phyloP scores from a whole-genome alignment of 352 stramenopile genomes.

The Globisporangium middletonii region DNA sequence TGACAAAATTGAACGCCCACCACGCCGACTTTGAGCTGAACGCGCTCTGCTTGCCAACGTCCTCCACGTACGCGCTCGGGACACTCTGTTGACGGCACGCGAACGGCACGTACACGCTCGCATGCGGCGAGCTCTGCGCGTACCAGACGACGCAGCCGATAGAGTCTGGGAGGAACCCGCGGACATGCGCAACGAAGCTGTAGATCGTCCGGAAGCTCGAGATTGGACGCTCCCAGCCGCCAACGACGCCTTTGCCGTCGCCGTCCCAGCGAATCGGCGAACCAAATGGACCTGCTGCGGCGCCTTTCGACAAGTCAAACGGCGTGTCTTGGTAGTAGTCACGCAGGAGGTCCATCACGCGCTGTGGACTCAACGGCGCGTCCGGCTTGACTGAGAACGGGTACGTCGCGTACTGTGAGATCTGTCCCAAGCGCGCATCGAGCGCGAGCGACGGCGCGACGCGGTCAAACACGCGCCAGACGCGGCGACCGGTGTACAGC shows the following conservation, averaged over 20 bases:
- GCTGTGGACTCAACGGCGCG: slow-evolving; percentile 33
- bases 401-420: slow-evolving; percentile 73
- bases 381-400: slow-evolving; percentile 89
- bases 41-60: slow-evolving; percentile 41
- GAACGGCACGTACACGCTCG: slow-evolving; percentile 53
- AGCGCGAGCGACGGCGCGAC: slow-evolving; percentile 74
- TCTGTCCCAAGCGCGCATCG: slow-evolving; percentile 47
- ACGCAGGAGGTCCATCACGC: slow-evolving; percentile 68
- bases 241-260: slow-evolving; percentile 27
- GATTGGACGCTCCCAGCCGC: slow-evolving; percentile 81
- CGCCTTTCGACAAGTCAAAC: slow-evolving; percentile 71
- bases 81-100: slow-evolving; percentile 30
- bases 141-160: slow-evolving; percentile 49
- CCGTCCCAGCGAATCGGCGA: slow-evolving; percentile 75
- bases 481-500: slow-evolving; percentile 72
- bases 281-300: slow-evolving; percentile 82
- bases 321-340: slow-evolving; percentile 84
- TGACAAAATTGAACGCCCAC: slow-evolving; percentile 74
- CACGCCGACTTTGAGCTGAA: slow-evolving; percentile 47
- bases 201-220: slow-evolving; percentile 83
- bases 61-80: slow-evolving; percentile 34
- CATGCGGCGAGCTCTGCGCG: slow-evolving; percentile 39
- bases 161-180: slow-evolving; percentile 20
- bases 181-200: slow-evolving; percentile 56
- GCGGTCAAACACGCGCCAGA: slow-evolving; percentile 87